Conservation (phyloP, 106 monocot genomes). For the Dioscorea zingiberensis region DNA sequence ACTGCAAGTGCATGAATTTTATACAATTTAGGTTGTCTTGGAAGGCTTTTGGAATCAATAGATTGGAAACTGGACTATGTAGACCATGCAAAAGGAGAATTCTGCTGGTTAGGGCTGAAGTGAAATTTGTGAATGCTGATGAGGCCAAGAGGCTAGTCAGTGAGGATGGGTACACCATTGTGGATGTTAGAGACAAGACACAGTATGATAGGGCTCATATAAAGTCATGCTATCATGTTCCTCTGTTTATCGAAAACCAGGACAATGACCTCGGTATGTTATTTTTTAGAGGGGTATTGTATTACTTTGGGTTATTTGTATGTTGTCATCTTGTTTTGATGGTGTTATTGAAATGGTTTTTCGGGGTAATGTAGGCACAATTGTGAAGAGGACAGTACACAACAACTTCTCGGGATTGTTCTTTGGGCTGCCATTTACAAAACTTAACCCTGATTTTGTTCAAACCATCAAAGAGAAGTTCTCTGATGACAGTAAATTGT, state of each 20-base stretch:
- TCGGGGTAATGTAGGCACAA: slow-evolving; percentile 40
- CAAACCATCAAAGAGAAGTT: slow-evolving; percentile 53
- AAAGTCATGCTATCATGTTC: slow-evolving; percentile 58
- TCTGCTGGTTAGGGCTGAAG: slow-evolving; percentile 44
- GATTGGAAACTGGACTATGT: background rate
- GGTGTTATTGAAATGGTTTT: background rate
- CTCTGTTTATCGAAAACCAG: slow-evolving; percentile 77
- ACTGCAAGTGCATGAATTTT: too few species aligned
- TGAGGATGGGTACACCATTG: slow-evolving; percentile 66
- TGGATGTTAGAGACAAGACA: slow-evolving; percentile 78
- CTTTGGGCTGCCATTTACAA: slow-evolving; percentile 85
- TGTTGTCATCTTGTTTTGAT: background rate
- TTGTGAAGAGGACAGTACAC: slow-evolving; percentile 75
- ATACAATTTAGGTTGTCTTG: slow-evolving; percentile 1
- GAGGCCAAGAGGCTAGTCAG: slow-evolving; percentile 80
- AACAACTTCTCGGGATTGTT: slow-evolving; percentile 90
- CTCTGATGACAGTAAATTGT: slow-evolving; percentile 58
- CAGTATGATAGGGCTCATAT: slow-evolving; percentile 75
- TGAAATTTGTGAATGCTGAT: slow-evolving; percentile 65
- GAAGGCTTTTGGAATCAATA: slow-evolving; percentile 15
- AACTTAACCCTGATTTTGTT: slow-evolving; percentile 77
- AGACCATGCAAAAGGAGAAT: slow-evolving; percentile 19
- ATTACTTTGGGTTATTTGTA: background rate
- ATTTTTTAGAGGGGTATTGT: background rate
- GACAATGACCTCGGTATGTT: slow-evolving; percentile 74